A percentile compares a stretch with the other conserved stretches of the same genome.
These are phyloP conservation scores for Pholiota microspora DNA, from an alignment of 768 basidiomycete species.

Conservation along the genomic window DNA sequence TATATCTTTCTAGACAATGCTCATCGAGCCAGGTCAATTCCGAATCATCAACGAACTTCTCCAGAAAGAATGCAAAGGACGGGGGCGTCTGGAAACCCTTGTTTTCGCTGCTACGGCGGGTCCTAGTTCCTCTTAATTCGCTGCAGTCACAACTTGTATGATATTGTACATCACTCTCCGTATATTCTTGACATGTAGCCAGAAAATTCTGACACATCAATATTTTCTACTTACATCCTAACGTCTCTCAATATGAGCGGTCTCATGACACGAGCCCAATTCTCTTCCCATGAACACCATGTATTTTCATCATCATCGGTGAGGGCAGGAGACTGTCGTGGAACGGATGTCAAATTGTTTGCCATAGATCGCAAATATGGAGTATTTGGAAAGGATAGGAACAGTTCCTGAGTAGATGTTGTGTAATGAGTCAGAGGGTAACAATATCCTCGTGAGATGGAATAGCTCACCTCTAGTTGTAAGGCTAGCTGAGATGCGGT, in stretches of 20 bases:
- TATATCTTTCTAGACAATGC: slow-evolving; percentile 59
- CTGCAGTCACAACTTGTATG: neutral
- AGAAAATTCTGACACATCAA: neutral
- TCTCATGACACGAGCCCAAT: slow-evolving; percentile 71
- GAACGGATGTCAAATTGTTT: slow-evolving; percentile 39
- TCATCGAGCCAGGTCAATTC: slow-evolving; percentile 94
- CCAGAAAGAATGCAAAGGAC: slow-evolving; percentile 88
- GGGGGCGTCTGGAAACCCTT: slow-evolving; percentile 82
- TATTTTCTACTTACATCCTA: slow-evolving; percentile 28
- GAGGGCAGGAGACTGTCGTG: slow-evolving; percentile 6
- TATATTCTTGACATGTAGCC: neutral
- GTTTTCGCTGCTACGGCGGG: slow-evolving; percentile 62
- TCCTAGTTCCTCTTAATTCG: slow-evolving; percentile 12
- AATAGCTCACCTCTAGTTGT: slow-evolving; percentile 61
- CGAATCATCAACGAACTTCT: slow-evolving; percentile 85
- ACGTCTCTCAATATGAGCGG: slow-evolving; percentile 52
- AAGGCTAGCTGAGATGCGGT: slow-evolving; percentile 63
- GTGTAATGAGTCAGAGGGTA: too few species aligned
- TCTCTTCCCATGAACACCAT: slow-evolving; percentile 83
- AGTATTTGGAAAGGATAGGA: slow-evolving; percentile 61
- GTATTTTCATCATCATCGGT: slow-evolving; percentile 16
- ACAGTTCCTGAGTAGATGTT: slow-evolving; percentile 42
- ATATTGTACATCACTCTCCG: neutral
- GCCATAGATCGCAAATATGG: slow-evolving; percentile 49
- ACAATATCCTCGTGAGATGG: slow-evolving; percentile 2